Conservation (phyloP, 2,329 filamentous ascomycete genomes). For the Colletotrichum gigasporum region DNA sequence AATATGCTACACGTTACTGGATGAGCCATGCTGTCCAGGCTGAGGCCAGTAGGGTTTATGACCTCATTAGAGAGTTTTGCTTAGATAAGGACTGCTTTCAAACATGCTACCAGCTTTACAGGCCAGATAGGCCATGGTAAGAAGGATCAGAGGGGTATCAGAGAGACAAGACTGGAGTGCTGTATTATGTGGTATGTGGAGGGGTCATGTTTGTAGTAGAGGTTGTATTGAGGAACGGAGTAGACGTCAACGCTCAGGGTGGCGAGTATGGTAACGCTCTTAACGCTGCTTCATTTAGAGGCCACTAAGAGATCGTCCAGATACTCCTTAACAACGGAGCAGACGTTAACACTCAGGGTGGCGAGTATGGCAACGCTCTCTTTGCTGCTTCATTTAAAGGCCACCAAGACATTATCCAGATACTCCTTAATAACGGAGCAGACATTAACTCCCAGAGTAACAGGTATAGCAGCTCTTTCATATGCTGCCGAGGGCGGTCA, state of each 20-base stretch:
- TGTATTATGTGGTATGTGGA: not conserved
- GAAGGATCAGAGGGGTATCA: not conserved
- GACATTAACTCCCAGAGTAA: too few species aligned
- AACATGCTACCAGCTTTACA: not conserved
- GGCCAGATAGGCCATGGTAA: not conserved
- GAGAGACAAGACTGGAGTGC: not conserved
- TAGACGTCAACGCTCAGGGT: constrained; percentile 22
- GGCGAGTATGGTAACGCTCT: constrained; percentile 29
- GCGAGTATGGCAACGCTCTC: constrained; percentile 27
- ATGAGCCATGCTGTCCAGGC: not conserved
- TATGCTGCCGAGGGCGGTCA: too few species aligned
- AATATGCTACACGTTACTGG: constrained; percentile 35
- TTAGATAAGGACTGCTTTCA: not conserved
- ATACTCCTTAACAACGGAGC: constrained; percentile 28
- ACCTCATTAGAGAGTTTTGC: not conserved
- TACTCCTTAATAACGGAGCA: constrained; percentile 3
- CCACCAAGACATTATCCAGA: not conserved
- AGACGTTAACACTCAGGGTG: not conserved
- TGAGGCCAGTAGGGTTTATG: not conserved
- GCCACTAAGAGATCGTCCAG: not conserved
- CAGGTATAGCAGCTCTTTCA: too few species aligned
- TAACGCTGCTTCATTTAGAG: constrained; percentile 26
- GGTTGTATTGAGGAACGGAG: constrained; percentile 15
- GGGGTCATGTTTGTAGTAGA: not conserved
- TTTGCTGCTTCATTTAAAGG: not conserved